Conservation (phyloP, 257 asterid genomes). For the Euphrasia confusa region DNA sequence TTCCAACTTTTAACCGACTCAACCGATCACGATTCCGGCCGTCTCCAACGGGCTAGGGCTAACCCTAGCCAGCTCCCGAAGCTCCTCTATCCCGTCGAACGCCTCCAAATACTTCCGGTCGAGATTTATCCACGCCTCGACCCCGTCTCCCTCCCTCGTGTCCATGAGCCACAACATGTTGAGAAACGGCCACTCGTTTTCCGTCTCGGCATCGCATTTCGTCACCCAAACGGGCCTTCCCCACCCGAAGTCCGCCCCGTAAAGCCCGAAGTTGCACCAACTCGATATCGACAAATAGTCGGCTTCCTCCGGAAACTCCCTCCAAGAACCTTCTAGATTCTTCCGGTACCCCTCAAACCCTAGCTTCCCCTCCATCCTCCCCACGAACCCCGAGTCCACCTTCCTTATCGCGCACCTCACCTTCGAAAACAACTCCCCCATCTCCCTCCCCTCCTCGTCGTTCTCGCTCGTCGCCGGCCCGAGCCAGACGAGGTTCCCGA, state of each 20-base stretch:
- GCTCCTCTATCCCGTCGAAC: slow-evolving; percentile 29
- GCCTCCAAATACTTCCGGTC: slow-evolving; percentile 23
- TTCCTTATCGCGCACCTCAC: slow-evolving; percentile 25
- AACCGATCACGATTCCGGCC: not conserved
- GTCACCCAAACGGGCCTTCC: slow-evolving; percentile 38
- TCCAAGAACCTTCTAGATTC: slow-evolving; percentile 32
- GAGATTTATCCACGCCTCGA: slow-evolving; percentile 40
- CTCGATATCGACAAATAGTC: slow-evolving; percentile 37
- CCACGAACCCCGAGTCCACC: slow-evolving; percentile 32
- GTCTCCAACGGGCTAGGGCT: slow-evolving; percentile 38
- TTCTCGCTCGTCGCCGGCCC: slow-evolving; percentile 24
- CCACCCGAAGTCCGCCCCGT: slow-evolving; percentile 37
- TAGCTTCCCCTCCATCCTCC: slow-evolving; percentile 27
- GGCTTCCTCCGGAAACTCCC: slow-evolving; percentile 17
- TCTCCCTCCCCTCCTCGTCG: slow-evolving; percentile 1
- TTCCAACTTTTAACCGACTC: too few relatives aligned
- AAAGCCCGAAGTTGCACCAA: slow-evolving; percentile 48
- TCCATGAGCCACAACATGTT: slow-evolving; percentile 41
- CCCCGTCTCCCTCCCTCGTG: slow-evolving; percentile 31
- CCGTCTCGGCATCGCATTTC: slow-evolving; percentile 33
- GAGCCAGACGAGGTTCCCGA: slow-evolving; percentile 40
- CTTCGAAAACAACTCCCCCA: slow-evolving; percentile 23
- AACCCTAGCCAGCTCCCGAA: slow-evolving; percentile 23
- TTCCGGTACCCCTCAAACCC: slow-evolving; percentile 34
- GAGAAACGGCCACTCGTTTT: slow-evolving; percentile 30